phyloP scores from a whole-genome alignment of 768 basidiomycete genomes.

The Asterophora lycoperdoides region DNA sequence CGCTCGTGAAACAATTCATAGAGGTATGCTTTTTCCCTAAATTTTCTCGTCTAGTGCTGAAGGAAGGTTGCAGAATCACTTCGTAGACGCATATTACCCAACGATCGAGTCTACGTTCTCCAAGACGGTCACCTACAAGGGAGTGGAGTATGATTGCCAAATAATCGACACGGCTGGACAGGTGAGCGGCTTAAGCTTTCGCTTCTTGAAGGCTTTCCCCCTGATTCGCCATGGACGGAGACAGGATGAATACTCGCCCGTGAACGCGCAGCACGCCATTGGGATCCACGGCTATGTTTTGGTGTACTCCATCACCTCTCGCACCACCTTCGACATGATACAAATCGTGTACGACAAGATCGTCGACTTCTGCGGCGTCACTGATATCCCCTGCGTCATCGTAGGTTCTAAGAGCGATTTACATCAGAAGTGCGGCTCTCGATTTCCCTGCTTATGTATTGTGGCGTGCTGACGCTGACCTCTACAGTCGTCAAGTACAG shows the following conservation, averaged over 20 bases:
- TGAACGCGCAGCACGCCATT: constrained; percentile 91
- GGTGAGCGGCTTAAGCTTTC: too few relatives aligned
- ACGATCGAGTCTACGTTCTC: constrained; percentile 88
- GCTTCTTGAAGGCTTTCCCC: too few relatives aligned
- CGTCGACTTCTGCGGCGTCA: constrained; percentile 81
- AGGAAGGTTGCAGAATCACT: constrained; percentile 49
- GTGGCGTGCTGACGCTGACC: constrained; percentile 18
- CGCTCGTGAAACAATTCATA: constrained; percentile 90
- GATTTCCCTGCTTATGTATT: constrained; percentile 7
- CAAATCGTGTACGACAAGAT: constrained; percentile 96
- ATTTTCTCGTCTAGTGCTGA: not conserved
- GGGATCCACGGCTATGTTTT: constrained; percentile 97
- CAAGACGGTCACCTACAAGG: constrained; percentile 84
- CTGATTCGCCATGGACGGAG: not conserved
- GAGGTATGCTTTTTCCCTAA: constrained; percentile 37
- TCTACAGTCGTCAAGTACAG: constrained; percentile 64
- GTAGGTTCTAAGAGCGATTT: constrained; percentile 93
- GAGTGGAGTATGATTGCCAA: constrained; percentile 91
- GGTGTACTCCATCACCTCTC: constrained; percentile 89
- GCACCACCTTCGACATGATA: constrained; percentile 93
- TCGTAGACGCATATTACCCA: constrained; percentile 91
- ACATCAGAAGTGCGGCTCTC: constrained; percentile 53
- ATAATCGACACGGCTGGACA: constrained; percentile 98
- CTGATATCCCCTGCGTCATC: constrained; percentile 87
- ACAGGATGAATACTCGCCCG: constrained; percentile 93